Evolutionary conservation across 345 rosid genomes (phyloP), one percentile per base, ranked within the genome.

Genomic region (Ceriops decandra): DNA sequence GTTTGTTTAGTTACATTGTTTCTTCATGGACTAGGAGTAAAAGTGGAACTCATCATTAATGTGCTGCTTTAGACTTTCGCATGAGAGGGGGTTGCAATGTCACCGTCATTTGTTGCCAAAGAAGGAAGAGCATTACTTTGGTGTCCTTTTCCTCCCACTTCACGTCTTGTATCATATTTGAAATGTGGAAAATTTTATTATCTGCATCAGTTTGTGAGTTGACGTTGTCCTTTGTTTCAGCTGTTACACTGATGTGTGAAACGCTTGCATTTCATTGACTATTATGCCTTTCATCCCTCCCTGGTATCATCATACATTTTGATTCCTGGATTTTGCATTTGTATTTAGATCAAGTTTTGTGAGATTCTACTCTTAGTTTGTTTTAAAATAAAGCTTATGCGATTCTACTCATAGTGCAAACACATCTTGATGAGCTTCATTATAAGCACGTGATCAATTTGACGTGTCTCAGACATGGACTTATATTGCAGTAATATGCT

Each of bases 71-170:
- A 82, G 81, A 80, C 85, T 80, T 77, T 72, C 42, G 78, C 68
- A 63, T 62, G 79, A 61, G 70, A 67, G 79, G 83, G 78, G 52
- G 86, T 80, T 80, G 88, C 74, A 22, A 65, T 72, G 86, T 85
- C 86, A 6, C 80, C 46, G 67, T 80, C 88, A 74, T 78, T 53
- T 49, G 53, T 68, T 74, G 68, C 82, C 58, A 49, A 77, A 66
- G 71, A 62, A 67, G 76, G 61, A 73, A 73, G 30, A 62, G 68
- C 71, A 72, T 70, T 53, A 57, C 67, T 30, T 67, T 54, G 59
- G 7, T 71, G 76, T 75, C 79, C 30, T 70, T 83, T 73, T 64
- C 67, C 5, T 52, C 72, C 73, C 69, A 60, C 71, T 75, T 66
- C 61, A 49, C 68, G 73, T 60, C 65, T 35, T 60, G 8, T 57